phyloP scores from a whole-genome alignment of 768 basidiomycete genomes.

The Podaxis sp. region DNA sequence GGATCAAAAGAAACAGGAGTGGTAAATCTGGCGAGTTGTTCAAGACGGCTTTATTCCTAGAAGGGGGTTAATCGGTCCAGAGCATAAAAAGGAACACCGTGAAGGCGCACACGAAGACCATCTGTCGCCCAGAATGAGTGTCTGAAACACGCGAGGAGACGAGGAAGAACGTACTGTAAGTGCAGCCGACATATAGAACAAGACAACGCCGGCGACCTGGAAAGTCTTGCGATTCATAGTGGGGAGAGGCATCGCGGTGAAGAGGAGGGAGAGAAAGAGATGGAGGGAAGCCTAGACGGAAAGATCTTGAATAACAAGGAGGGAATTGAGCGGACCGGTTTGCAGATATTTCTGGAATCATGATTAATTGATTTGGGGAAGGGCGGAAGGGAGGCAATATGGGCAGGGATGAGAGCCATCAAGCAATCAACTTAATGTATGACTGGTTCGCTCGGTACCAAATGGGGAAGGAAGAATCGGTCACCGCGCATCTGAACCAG shows the following conservation, averaged over 20 bases:
- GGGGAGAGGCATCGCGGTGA: slow-evolving; percentile 27
- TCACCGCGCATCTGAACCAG: not conserved
- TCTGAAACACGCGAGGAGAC: slow-evolving; percentile 6
- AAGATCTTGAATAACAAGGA: not conserved
- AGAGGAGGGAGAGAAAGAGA: slow-evolving; percentile 7
- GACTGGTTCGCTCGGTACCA: slow-evolving; percentile 6
- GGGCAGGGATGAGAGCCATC: not conserved
- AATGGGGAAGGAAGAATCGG: slow-evolving; percentile 8
- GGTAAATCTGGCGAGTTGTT: slow-evolving; percentile 66
- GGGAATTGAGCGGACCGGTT: slow-evolving; percentile 8
- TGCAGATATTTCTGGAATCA: slow-evolving; percentile 8
- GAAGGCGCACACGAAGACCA: slow-evolving; percentile 44
- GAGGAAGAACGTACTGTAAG: slow-evolving; percentile 54
- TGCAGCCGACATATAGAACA: slow-evolving; percentile 78
- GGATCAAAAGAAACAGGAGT: slow-evolving; percentile 64
- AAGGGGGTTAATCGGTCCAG: slow-evolving; percentile 14
- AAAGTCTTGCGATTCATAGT: slow-evolving; percentile 34
- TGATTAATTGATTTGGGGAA: not conserved
- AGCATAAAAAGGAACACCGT: slow-evolving; percentile 21
- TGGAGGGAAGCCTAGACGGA: not conserved
- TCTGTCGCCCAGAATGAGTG: slow-evolving; percentile 27
- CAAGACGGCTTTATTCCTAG: slow-evolving; percentile 75
- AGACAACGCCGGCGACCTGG: slow-evolving; percentile 68
- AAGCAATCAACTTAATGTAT: not conserved
- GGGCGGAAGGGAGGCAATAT: not conserved